Percentiles rank a stretch among this genome's conserved stretches.
Evolutionary conservation across 768 basidiomycete species (phyloP).

Genomic region (Leccinum pellstonianum): DNA sequence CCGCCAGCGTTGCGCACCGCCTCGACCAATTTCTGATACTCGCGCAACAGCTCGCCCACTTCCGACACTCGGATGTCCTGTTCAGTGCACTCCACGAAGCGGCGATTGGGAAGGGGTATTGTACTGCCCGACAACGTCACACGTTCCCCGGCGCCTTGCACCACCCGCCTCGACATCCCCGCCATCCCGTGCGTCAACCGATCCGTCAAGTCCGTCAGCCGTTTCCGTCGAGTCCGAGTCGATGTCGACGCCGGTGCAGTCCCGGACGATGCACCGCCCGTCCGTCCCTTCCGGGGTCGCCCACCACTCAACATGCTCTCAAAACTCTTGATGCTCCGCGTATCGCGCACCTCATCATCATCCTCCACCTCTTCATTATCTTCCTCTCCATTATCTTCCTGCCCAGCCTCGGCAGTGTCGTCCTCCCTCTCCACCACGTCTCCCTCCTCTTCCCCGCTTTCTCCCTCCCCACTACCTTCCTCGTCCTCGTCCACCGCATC

Average conservation of each 20-base stretch:
- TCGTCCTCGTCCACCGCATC: conserved; percentile 15
- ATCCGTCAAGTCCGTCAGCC: conserved; percentile 52
- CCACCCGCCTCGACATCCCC: conserved; percentile 46
- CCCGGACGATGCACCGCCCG: background rate
- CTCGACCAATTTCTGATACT: conserved; percentile 79
- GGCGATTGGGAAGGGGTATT: conserved; percentile 60
- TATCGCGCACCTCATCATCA: conserved; percentile 45
- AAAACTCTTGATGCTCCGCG: conserved; percentile 81
- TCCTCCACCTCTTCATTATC: background rate
- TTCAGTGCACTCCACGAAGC: conserved; percentile 69
- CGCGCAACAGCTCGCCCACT: conserved; percentile 72
- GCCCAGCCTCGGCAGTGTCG: conserved; percentile 26
- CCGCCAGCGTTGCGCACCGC: conserved; percentile 57
- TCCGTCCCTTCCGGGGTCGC: conserved; percentile 17
- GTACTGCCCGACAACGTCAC: conserved; percentile 25
- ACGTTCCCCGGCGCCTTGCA: conserved; percentile 9
- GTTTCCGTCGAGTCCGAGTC: conserved; percentile 53
- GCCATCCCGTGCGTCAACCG: conserved; percentile 74
- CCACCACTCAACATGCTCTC: conserved; percentile 71
- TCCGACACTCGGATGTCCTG: conserved; percentile 83
- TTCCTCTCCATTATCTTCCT: too few relatives aligned
- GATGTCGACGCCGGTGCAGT: background rate
- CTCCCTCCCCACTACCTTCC: background rate
- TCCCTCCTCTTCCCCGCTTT: conserved; percentile 22
- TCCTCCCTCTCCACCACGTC: conserved; percentile 28